These are phyloP conservation scores for Yamadazyma triangularis DNA, from an alignment of 1,139 yeast genomes.

Conservation along the genomic window DNA sequence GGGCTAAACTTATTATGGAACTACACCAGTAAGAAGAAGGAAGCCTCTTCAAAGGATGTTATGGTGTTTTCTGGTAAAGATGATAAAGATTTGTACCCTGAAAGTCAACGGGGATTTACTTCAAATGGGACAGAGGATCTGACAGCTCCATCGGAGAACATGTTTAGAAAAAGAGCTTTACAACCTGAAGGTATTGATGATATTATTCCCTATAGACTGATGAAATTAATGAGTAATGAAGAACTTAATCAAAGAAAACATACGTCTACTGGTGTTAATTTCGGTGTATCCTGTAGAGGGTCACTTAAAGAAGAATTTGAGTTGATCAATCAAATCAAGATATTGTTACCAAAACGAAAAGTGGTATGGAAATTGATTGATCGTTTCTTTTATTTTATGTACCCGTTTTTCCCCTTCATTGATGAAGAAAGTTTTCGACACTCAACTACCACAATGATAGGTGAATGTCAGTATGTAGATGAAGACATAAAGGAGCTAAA, in stretches of 20 bases:
- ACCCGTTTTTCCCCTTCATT: slow-evolving; percentile 35
- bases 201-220: slow-evolving; percentile 28
- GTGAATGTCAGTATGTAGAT: slow-evolving; percentile 19
- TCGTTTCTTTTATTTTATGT: slow-evolving; percentile 26
- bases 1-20: slow-evolving; percentile 35
- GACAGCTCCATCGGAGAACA: slow-evolving; percentile 16
- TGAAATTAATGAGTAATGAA: slow-evolving; percentile 16
- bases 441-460: slow-evolving; percentile 21
- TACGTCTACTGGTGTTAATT: slow-evolving; percentile 17
- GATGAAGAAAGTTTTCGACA: slow-evolving; percentile 25
- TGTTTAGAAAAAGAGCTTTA: slow-evolving; percentile 28
- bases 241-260: slow-evolving; percentile 9
- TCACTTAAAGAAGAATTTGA: slow-evolving; percentile 26
- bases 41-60: slow-evolving; percentile 17
- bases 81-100: slow-evolving; percentile 20
- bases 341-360: slow-evolving; percentile 27
- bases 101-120: slow-evolving; percentile 18
- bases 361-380: slow-evolving; percentile 30
- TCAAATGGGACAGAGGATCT: slow-evolving; percentile 11
- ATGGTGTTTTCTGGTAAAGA: slow-evolving; percentile 14
- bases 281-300: slow-evolving; percentile 29
- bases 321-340: slow-evolving; percentile 26
- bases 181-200: slow-evolving; percentile 36
- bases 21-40: slow-evolving; percentile 21
- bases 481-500: slow-evolving; percentile 15